Base-by-base conservation (phyloP, 2,329 filamentous ascomycete species). In the Phialocephala subalpina region DNA sequence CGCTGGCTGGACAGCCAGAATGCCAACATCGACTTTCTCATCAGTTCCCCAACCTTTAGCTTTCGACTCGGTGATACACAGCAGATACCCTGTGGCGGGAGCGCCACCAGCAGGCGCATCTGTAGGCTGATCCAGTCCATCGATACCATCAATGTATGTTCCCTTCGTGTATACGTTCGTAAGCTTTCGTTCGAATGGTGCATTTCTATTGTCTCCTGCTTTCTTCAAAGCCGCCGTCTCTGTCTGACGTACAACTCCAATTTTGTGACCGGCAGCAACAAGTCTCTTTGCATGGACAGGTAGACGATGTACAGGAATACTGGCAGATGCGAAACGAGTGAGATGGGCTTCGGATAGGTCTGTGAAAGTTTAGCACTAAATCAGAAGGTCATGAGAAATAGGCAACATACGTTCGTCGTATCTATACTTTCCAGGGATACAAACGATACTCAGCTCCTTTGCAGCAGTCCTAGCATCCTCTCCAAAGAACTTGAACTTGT, bases 111-210 rank as follows among this genome's bases (percentile, higher is more conserved):
- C 82, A 0, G 88, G 84, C 1, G 86, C 83, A 45, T 85, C 82
- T 0, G 71, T 67, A 75, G 76, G 69, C 62, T 82, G 81, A 60
- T 92, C 91, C 5, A 97, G 79, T 29, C 93, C 93, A 68, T 96
- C 95, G 11, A 92, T 86, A 77, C 99, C 96, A 75, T 98, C 96
- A 64, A 99, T 91, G 73, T 98, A 99, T 2, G 96, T 99, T 52
- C 94, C 96, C 78, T 98, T 99, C 9, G 96, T 99, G 80, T 99
- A 99, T 7, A 99, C 84, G 75, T 97, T 97, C 18, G 96, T 98
- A 73, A 99, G 88, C 74, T 97, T 96, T 40, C 96, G 89, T 42
- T 93, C 87, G 73, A 99, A 99, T 0, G 96, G 94, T 0, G 94
- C 87, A 75, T 97, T 97, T 65, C 93, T 89, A 78, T 98, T 99